phyloP scores from a whole-genome alignment of 805 yeast species.

The Pichia thaimueangensis region DNA sequence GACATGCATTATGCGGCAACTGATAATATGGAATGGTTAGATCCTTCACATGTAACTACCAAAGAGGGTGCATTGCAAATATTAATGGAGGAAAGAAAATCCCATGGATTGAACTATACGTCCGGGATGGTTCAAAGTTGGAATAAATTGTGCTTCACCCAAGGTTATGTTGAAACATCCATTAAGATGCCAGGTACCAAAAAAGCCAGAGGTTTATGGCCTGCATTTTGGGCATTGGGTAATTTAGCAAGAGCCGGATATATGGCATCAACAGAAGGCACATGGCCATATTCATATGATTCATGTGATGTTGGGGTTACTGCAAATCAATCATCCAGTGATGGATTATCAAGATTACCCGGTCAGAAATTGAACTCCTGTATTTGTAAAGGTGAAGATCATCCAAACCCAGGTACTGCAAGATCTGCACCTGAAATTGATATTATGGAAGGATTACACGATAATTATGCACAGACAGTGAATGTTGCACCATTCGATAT shows the following conservation, averaged over 20 bases:
- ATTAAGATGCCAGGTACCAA: slow-evolving; percentile 78
- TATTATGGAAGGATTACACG: slow-evolving; percentile 77
- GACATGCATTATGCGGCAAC: slow-evolving; percentile 85
- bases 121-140: slow-evolving; percentile 91
- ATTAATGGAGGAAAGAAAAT: slow-evolving; percentile 73
- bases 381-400: slow-evolving; percentile 76
- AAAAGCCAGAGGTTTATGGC: slow-evolving; percentile 81
- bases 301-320: slow-evolving; percentile 92
- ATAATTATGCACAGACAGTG: slow-evolving; percentile 67
- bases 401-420: slow-evolving; percentile 82
- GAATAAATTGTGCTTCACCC: slow-evolving; percentile 86
- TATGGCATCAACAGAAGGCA: slow-evolving; percentile 80
- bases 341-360: slow-evolving; percentile 80
- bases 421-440: slow-evolving; percentile 97
- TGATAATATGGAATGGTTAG: slow-evolving; percentile 88
- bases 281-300: slow-evolving; percentile 90
- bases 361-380: slow-evolving; percentile 78
- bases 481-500: slow-evolving; percentile 95
- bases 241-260: slow-evolving; percentile 90
- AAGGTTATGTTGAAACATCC: slow-evolving; percentile 72
- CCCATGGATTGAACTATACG: slow-evolving; percentile 74
- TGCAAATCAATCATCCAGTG: slow-evolving; percentile 83
- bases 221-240: slow-evolving; percentile 94
- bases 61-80: slow-evolving; percentile 62
- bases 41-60: slow-evolving; percentile 83